phyloP scores from a whole-genome alignment of 179 eudicot species.

The Spergularia azorica region DNA sequence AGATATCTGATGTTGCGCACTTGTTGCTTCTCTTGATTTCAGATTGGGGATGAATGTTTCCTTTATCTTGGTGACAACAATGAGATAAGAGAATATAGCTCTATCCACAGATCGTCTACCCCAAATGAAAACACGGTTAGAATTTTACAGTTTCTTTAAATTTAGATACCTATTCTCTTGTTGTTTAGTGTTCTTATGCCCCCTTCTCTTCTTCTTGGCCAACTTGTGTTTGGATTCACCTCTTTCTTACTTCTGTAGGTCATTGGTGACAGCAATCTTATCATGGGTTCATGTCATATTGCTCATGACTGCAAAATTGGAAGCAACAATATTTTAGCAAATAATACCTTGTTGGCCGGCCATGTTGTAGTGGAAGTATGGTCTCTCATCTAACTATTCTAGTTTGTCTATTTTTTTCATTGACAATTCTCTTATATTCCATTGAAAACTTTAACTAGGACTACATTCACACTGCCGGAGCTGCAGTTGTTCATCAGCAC shows the following conservation, averaged over 20 bases:
- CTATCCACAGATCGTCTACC: constrained; percentile 89
- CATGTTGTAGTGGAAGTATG: constrained; percentile 79
- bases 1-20: constrained; percentile 2
- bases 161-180: background rate
- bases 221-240: constrained; percentile 8
- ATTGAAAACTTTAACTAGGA: constrained; percentile 49
- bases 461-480: constrained; percentile 85
- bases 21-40: constrained; percentile 25
- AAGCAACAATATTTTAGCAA: constrained; percentile 79
- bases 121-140: constrained; percentile 75
- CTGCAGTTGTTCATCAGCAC: constrained; percentile 77
- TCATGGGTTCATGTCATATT: constrained; percentile 94
- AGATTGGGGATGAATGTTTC: constrained; percentile 83
- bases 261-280: constrained; percentile 84
- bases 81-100: constrained; percentile 86
- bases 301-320: constrained; percentile 99
- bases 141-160: constrained; percentile 7
- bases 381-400: constrained; percentile 1
- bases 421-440: constrained; percentile 8
- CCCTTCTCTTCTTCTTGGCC: background rate
- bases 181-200: background rate
- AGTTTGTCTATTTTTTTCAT: background rate
- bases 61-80: constrained; percentile 88
- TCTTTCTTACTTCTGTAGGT: constrained; percentile 40
- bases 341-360: constrained; percentile 85